Evolutionary conservation across 1,284 basidiomycete genomes (phyloP).

Genomic region (Papiliotrema laurentii): DNA sequence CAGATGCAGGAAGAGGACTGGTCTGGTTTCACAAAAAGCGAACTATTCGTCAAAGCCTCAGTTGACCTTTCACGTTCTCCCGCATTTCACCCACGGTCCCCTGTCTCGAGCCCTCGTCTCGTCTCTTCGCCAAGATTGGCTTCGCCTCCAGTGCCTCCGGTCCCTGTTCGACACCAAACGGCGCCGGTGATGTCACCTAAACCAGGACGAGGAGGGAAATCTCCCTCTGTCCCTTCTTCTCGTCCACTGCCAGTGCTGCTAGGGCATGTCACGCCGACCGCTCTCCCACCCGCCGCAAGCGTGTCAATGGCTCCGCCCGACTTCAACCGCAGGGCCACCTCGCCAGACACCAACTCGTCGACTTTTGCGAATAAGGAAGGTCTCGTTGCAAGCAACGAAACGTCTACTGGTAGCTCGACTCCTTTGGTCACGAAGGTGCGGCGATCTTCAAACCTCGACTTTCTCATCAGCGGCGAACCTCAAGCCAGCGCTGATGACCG

Average conservation of each 20-base stretch:
- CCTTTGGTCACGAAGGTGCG: slow-evolving; percentile 16
- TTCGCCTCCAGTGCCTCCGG: background rate
- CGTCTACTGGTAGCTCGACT: too few species aligned
- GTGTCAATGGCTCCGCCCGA: slow-evolving; percentile 18
- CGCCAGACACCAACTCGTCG: too few species aligned
- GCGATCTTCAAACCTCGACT: slow-evolving; percentile 37
- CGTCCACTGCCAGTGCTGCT: slow-evolving; percentile 5
- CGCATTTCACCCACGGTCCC: too few species aligned
- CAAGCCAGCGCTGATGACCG: slow-evolving; percentile 59
- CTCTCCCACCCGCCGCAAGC: slow-evolving; percentile 11
- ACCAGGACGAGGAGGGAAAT: background rate
- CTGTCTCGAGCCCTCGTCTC: background rate
- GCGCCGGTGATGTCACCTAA: background rate
- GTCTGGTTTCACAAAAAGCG: slow-evolving; percentile 75
- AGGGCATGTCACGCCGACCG: slow-evolving; percentile 24
- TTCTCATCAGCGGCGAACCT: slow-evolving; percentile 26
- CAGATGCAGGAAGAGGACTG: slow-evolving; percentile 92
- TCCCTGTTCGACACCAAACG: background rate
- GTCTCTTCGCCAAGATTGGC: too few species aligned
- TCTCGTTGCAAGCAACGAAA: too few species aligned
- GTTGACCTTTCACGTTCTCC: too few species aligned
- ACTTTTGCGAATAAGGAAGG: too few species aligned
- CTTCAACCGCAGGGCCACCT: slow-evolving; percentile 4
- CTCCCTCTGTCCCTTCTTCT: background rate
- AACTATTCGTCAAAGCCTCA: slow-evolving; percentile 83